phyloP scores from a whole-genome alignment of 1,284 basidiomycete species.

The Fomitopsis pinicola region DNA sequence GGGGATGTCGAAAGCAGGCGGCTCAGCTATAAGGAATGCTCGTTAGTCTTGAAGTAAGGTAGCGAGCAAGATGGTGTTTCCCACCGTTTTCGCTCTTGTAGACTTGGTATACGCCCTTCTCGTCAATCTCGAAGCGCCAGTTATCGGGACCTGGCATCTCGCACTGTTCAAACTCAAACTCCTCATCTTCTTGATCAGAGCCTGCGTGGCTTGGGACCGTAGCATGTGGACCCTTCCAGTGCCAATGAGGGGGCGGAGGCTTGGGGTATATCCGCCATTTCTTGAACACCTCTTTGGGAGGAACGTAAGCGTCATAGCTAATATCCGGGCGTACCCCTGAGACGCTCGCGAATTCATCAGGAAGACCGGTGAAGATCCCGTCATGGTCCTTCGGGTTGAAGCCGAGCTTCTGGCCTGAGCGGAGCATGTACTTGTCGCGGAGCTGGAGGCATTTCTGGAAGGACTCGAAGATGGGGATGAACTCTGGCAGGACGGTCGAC shows the following conservation, averaged over 20 bases:
- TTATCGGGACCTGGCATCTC: constrained; percentile 57
- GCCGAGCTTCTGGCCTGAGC: constrained; percentile 82
- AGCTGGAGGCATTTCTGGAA: constrained; percentile 81
- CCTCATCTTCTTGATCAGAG: constrained; percentile 35
- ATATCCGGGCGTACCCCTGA: constrained; percentile 63
- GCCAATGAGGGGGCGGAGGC: constrained; percentile 93
- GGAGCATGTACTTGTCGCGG: constrained; percentile 88
- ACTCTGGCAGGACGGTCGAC: constrained; percentile 46
- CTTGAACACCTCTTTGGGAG: constrained; percentile 33
- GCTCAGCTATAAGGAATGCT: constrained; percentile 18
- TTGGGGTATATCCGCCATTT: constrained; percentile 87
- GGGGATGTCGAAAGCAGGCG: constrained; percentile 78
- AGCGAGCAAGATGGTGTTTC: background rate
- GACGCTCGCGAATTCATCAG: constrained; percentile 57
- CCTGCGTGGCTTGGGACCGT: constrained; percentile 42
- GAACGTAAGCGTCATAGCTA: constrained; percentile 24
- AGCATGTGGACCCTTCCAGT: constrained; percentile 64
- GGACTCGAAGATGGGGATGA: constrained; percentile 49
- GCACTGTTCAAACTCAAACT: constrained; percentile 68
- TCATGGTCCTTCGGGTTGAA: constrained; percentile 92
- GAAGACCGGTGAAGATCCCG: constrained; percentile 61
- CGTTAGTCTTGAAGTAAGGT: constrained; percentile 1
- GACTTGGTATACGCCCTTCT: constrained; percentile 85
- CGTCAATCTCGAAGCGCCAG: constrained; percentile 74
- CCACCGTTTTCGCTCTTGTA: constrained; percentile 47